Percentiles rank a stretch among this genome's conserved stretches.
Conservation (phyloP, 2,329 filamentous ascomycete species). For the Neoscytalidium dimidiatum region DNA sequence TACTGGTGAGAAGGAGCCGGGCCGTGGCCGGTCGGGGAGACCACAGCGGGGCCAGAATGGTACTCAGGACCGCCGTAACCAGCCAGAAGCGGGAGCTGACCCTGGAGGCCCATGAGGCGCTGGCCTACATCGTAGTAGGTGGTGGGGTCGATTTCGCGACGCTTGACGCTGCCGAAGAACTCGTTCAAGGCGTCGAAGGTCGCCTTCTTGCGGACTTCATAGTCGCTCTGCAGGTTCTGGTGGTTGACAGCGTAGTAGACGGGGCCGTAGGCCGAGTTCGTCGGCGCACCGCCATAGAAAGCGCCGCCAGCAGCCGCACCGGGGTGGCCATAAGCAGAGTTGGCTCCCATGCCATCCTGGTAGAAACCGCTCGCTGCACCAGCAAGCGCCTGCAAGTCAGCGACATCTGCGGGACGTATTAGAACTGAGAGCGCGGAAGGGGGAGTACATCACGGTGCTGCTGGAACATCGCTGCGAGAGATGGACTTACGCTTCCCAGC, state of each 20-base stretch:
- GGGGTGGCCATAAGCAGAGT: constrained; percentile 48
- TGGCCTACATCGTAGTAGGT: constrained; percentile 93
- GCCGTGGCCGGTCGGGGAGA: constrained; percentile 55
- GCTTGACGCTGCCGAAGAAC: constrained; percentile 92
- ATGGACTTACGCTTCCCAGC: constrained; percentile 42
- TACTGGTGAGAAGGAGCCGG: constrained; percentile 72
- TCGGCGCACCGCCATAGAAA: constrained; percentile 57
- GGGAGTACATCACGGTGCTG: constrained; percentile 4
- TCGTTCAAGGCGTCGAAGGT: constrained; percentile 81
- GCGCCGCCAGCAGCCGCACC: constrained; percentile 51
- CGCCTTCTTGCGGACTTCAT: constrained; percentile 74
- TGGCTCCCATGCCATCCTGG: constrained; percentile 42
- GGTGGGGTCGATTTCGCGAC: constrained; percentile 81
- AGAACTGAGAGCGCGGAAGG: constrained; percentile 32
- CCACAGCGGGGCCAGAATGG: constrained; percentile 54
- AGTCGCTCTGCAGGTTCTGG: constrained; percentile 66
- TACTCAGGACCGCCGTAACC: constrained; percentile 49
- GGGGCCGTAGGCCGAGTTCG: constrained; percentile 61
- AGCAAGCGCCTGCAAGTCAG: constrained; percentile 52
- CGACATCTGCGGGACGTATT: constrained; percentile 41
- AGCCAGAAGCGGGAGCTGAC: constrained; percentile 50
- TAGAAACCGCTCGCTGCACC: constrained; percentile 54
- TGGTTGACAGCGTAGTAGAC: constrained; percentile 76
- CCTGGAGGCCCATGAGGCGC: constrained; percentile 79
- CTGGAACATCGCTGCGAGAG: not conserved